Evolutionary conservation across 2,329 filamentous ascomycete genomes (phyloP), one percentile per base, ranked within the genome.

Genomic region (Cordyceps cicadae): DNA sequence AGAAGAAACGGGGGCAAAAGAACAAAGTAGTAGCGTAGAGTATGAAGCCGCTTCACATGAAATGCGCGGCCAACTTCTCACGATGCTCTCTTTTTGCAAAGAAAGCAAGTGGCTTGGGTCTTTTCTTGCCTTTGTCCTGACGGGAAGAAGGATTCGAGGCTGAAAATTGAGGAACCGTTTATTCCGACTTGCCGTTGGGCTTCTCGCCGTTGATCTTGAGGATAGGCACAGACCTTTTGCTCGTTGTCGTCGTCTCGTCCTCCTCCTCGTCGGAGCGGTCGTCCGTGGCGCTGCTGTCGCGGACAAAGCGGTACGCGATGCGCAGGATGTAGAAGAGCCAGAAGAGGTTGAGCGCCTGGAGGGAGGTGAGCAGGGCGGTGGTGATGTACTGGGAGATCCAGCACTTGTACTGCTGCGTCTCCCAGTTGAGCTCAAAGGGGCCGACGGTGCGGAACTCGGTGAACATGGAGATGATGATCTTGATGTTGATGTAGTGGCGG

Each of bases 401-500:
- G 76, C 87, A 90, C 77, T 92, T 93, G 80, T 88, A 93, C 74
- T 90, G 88, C 68, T 86, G 78, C 0, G 82, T 83, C 58, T 82
- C 86, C 89, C 89, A 93, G 77, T 92, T 83, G 63, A 93, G 77
- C 69, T 85, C 84, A 71, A 85, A 92, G 48, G 88, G 87, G 0
- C 89, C 89, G 61, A 92, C 78, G 48, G 86, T 90, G 67, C 81
- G 78, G 76, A 90, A 92, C 69, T 91, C 84, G 67, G 86, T 89
- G 68, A 92, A 83, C 63, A 92, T 81, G 41, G 87, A 89, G 74
- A 79, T 86, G 69, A 94, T 80, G 73, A 94, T 91, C 69, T 81
- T 80, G 55, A 93, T 80, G 76, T 93, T 93, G 71, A 92, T 79
- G 75, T 86, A 90, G 76, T 97, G 92, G 60, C 92, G 90, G 64